Evolutionary conservation across 331 rosid genomes (phyloP).

Genomic region (Cydonia oblonga): DNA sequence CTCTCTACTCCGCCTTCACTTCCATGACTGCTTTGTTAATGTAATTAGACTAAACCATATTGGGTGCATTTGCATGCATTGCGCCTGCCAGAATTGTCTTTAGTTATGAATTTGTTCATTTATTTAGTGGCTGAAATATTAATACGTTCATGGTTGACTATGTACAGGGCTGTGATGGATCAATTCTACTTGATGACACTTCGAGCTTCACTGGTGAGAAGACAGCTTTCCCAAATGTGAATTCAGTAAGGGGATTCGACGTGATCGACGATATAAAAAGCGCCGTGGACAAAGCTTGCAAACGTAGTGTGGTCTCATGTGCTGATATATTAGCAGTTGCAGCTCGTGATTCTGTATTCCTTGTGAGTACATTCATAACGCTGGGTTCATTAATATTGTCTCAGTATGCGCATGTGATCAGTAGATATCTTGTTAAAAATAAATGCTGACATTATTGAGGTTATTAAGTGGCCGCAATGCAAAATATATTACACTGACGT

Average conservation of each 20-base stretch:
- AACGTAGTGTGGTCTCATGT: conserved; percentile 41
- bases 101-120: too few relatives aligned
- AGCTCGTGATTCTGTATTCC: conserved; percentile 30
- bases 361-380: conserved; percentile 7
- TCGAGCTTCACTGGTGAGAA: conserved; percentile 42
- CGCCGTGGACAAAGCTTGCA: conserved; percentile 38
- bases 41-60: too few relatives aligned
- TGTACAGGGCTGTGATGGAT: conserved; percentile 64
- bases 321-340: conserved; percentile 60
- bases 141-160: too few relatives aligned
- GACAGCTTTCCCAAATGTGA: conserved; percentile 25
- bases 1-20: conserved; percentile 52
- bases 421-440: background rate
- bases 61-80: too few relatives aligned
- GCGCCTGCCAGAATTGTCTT: too few relatives aligned
- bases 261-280: conserved; percentile 34
- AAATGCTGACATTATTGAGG: too few relatives aligned
- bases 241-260: conserved; percentile 41
- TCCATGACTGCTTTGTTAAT: conserved; percentile 40
- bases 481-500: too few relatives aligned
- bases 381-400: background rate
- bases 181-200: conserved; percentile 42
- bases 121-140: too few relatives aligned
- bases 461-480: too few relatives aligned
- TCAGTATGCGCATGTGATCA: background rate